Conservation (phyloP, 805 yeast genomes). For the Saccharomycopsis synnaedendra region DNA sequence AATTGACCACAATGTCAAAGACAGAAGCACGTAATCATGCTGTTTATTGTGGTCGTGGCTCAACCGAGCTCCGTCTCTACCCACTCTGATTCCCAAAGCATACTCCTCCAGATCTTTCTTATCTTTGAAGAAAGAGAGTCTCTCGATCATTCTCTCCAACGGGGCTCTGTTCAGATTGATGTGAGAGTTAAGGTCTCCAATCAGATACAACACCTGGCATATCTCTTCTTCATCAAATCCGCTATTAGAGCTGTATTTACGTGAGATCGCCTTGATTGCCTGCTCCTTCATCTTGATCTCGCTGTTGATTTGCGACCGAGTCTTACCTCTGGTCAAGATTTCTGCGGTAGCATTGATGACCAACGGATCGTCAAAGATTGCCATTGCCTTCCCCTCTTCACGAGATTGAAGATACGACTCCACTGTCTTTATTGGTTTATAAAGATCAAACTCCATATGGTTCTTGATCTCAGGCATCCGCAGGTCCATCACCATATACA, state of each 20-base stretch:
- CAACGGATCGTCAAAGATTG: slow-evolving; percentile 45
- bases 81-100: slow-evolving; percentile 53
- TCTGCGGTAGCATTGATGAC: slow-evolving; percentile 58
- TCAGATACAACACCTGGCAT: slow-evolving; percentile 62
- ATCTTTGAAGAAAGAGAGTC: slow-evolving; percentile 35
- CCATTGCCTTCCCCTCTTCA: slow-evolving; percentile 26
- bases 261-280: slow-evolving; percentile 52
- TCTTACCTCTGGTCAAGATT: slow-evolving; percentile 46
- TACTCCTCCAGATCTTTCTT: slow-evolving; percentile 31
- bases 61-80: slow-evolving; percentile 57
- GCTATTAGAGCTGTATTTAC: slow-evolving; percentile 30
- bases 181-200: slow-evolving; percentile 70
- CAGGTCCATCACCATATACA: slow-evolving; percentile 83
- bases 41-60: slow-evolving; percentile 68
- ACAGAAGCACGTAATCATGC: slow-evolving; percentile 64
- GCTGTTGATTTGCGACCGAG: slow-evolving; percentile 41
- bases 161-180: slow-evolving; percentile 60
- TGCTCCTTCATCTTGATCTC: slow-evolving; percentile 56
- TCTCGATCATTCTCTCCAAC: slow-evolving; percentile 46
- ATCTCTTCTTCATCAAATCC: slow-evolving; percentile 46
- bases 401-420: slow-evolving; percentile 30
- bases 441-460: slow-evolving; percentile 66
- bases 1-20: slow-evolving; percentile 63
- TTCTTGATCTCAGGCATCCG: slow-evolving; percentile 57
- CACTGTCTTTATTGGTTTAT: slow-evolving; percentile 62